A percentile compares a stretch with the other conserved stretches of the same genome.
Conservation (phyloP, 2,329 filamentous ascomycete species). For the Aspergillus flavus region DNA sequence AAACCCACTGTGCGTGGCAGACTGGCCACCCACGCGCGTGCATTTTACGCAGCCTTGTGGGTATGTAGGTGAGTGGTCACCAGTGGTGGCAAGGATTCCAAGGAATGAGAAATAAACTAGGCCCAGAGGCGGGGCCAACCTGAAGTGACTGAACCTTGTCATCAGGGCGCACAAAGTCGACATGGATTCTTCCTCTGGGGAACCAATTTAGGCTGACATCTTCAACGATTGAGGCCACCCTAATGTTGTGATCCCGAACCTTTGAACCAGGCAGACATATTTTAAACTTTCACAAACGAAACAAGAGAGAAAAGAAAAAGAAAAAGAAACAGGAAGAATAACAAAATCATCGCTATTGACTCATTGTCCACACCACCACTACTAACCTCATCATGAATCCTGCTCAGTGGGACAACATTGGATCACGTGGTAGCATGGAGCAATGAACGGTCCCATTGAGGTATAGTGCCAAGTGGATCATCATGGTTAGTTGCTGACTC, state of each 20-base stretch:
- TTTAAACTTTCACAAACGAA: background rate
- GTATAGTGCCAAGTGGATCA: background rate
- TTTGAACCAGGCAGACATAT: background rate
- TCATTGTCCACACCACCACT: background rate
- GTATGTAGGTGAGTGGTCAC: background rate
- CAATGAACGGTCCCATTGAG: no score
- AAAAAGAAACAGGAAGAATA: background rate
- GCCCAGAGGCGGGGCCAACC: background rate
- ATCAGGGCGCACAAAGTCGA: background rate
- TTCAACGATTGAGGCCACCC: background rate
- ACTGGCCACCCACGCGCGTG: background rate
- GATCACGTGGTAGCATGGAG: background rate
- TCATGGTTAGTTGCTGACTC: background rate
- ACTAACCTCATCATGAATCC: background rate
- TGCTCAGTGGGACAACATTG: background rate
- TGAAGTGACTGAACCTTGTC: background rate
- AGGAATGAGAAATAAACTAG: background rate
- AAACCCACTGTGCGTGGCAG: background rate
- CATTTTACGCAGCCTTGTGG: slow-evolving; percentile 2
- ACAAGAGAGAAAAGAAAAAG: background rate
- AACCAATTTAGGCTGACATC: background rate
- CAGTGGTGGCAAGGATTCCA: slow-evolving; percentile 2
- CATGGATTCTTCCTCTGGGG: background rate
- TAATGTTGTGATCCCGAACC: background rate
- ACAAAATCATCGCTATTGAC: no score